Conservation (phyloP, 768 basidiomycete species). For the Termitomyces sp. region DNA sequence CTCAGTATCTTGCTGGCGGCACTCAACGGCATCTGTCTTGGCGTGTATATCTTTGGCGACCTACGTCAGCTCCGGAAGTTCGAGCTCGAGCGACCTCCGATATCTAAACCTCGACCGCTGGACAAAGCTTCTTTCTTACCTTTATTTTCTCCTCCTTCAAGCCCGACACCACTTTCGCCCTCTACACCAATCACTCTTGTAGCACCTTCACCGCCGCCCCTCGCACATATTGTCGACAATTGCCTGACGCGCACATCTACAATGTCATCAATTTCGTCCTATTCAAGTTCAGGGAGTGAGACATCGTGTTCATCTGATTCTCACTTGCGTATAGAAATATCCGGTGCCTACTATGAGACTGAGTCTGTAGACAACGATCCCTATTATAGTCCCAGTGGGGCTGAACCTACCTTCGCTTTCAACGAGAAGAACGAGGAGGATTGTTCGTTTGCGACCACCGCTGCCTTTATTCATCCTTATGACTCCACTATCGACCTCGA, state of each 20-base stretch:
- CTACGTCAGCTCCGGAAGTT: slow-evolving; percentile 73
- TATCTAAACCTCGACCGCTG: slow-evolving; percentile 43
- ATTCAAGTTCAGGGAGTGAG: slow-evolving; percentile 18
- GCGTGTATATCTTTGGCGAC: slow-evolving; percentile 78
- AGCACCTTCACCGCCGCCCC: slow-evolving; percentile 23
- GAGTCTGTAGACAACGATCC: slow-evolving; percentile 27
- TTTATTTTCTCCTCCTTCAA: slow-evolving; percentile 13
- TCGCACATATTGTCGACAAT: slow-evolving; percentile 17
- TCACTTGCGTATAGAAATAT: slow-evolving; percentile 32
- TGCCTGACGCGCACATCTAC: slow-evolving; percentile 17
- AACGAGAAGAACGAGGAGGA: slow-evolving; percentile 9
- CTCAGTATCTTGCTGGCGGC: slow-evolving; percentile 56
- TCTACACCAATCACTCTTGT: slow-evolving; percentile 14
- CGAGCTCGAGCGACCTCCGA: slow-evolving; percentile 66
- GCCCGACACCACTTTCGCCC: slow-evolving; percentile 12
- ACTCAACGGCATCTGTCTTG: slow-evolving; percentile 69
- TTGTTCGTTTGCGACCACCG: slow-evolving; percentile 30
- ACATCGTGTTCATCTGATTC: slow-evolving; percentile 17
- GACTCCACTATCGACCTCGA: slow-evolving; percentile 25
- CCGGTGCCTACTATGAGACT: slow-evolving; percentile 34
- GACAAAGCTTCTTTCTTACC: slow-evolving; percentile 20
- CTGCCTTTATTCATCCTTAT: slow-evolving; percentile 46
- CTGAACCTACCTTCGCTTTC: slow-evolving; percentile 15
- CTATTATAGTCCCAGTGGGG: slow-evolving; percentile 22
- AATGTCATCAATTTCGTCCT: slow-evolving; percentile 11